Evolutionary conservation across 192 early-diverging fungal species (phyloP), one percentile per base, ranked within the genome.

Genomic region (Jimgerdemannia flammicorona): DNA sequence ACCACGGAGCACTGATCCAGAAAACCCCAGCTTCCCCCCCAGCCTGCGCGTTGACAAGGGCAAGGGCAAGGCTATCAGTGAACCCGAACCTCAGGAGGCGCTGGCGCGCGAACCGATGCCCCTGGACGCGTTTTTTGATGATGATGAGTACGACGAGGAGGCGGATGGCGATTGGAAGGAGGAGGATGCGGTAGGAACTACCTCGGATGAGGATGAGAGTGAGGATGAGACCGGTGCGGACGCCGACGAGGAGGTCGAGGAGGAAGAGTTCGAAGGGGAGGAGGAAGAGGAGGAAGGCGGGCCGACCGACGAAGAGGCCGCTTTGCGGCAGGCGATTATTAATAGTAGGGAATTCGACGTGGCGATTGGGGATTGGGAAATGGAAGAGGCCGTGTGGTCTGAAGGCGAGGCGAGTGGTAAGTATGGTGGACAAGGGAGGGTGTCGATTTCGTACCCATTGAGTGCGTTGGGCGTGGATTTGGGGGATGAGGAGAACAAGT

Each of bases 211-310:
- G 43, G 65, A 42, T 64, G 43, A 18, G 29, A 43, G 68, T 8
- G 67, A 78, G 68, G 75, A 49, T 59, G 74, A 79, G 44, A 67
- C 69, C 29, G 78, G 49, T 78, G 17, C 66, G 72, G 70, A 81
- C 14, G 73, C 75, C 44, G 79, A 81, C 41, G 75, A 66, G 65
- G 74, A 75, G 20, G 74, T 63, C 19, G 72, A 78, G 41, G 80
- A 84, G n/a, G 78, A 85, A 41, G 65, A 76, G 4, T 70, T 78
- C 42, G 79, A 84, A 67, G 78, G 84, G 19, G 79, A 74, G 0
- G 82, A 87, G n/a, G 80, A 86, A 72, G 70, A 72, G 54, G 74
- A 80, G 80, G 79, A 65, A 63, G 40, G 64, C 78, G 71, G 74
- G 70, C 29, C 40, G 72, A 73, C 6, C 40, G n/a, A 2, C 40